Conservation (phyloP, 768 basidiomycete genomes). For the Russula ochroleuca region DNA sequence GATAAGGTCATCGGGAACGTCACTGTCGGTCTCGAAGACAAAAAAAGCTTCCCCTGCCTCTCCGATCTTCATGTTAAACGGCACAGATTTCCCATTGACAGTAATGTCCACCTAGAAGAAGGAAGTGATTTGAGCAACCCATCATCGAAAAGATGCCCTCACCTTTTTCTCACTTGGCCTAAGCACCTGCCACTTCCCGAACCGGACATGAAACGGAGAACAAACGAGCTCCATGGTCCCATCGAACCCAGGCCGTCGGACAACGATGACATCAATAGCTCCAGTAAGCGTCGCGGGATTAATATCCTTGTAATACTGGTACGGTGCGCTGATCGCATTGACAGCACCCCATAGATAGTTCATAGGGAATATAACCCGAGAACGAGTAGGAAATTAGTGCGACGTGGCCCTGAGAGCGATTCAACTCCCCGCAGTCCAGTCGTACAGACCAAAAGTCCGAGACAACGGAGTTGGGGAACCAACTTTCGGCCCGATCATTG, state of each 20-base stretch:
- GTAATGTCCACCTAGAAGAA: constrained; percentile 71
- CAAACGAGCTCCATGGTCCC: constrained; percentile 73
- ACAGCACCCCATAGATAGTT: constrained; percentile 87
- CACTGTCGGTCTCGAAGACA: constrained; percentile 93
- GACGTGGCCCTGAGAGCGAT: neutral
- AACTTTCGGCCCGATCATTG: neutral
- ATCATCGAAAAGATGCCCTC: constrained; percentile 27
- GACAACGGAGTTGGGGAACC: neutral
- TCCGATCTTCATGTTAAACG: constrained; percentile 97
- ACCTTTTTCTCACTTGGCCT: constrained; percentile 93
- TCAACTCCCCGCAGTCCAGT: neutral
- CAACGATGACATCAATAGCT: constrained; percentile 98
- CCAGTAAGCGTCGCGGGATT: constrained; percentile 97
- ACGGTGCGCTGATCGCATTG: constrained; percentile 78
- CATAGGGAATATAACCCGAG: constrained; percentile 42
- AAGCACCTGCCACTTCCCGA: constrained; percentile 95
- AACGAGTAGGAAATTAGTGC: neutral
- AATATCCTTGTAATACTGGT: constrained; percentile 89
- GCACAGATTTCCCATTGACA: constrained; percentile 81
- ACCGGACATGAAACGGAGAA: constrained; percentile 95
- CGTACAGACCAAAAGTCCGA: neutral
- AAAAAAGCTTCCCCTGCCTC: constrained; percentile 99
- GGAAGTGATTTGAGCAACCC: neutral
- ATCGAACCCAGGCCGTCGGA: constrained; percentile 63
- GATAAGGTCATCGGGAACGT: constrained; percentile 88